Evolutionary conservation across 1,284 basidiomycete species (phyloP), one percentile per base, ranked within the genome.

Genomic region (Cystobasidium sp.): DNA sequence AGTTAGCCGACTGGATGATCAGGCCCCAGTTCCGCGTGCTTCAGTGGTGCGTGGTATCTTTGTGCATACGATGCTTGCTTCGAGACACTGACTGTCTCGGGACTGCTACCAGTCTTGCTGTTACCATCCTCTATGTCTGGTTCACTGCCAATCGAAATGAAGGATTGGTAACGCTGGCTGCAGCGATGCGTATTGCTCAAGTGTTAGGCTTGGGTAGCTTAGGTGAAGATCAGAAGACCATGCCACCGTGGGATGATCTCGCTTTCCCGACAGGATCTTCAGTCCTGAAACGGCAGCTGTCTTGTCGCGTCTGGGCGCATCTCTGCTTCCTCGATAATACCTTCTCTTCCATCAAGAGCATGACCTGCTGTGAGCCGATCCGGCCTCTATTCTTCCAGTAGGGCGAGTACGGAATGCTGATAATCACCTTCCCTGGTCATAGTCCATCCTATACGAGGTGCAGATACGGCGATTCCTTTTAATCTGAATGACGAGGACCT

Each of bases 101-200:
- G n/a, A n/a, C n/a, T n/a, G n/a, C 43, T 24, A 41, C 24, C 64
- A 66, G 64, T 49, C 64, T 66, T 2, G 22, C 49, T 14, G 39
- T 47, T 9, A 68, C 39, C 1, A n/a, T 49, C 16, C 41, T 49
- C 6, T 68, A 68, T 37, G 52, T 68, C 5, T 68, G 66, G 66
- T 68, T 53, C 22, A 6, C 12, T 31, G 66, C 66, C 9, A 56
- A 58, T 24, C 37, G 66, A 12, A 68, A 55, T 24, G 66, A 68
- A 37, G 66, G 66, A 22, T 53, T 68, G 8, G 55, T 66, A 0
- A 22, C 39, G 51, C 51, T 73, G 0, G 58, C 61, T 5, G 37
- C 63, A 43, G 70, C 70, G 4, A 46, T 73, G 24, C 47, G 70
- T 6, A 65, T 73, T 9, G 70, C 70, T 12, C 70, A 73, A 52